Conservation (phyloP, 106 monocot genomes). For the Platanthera zijinensis region DNA sequence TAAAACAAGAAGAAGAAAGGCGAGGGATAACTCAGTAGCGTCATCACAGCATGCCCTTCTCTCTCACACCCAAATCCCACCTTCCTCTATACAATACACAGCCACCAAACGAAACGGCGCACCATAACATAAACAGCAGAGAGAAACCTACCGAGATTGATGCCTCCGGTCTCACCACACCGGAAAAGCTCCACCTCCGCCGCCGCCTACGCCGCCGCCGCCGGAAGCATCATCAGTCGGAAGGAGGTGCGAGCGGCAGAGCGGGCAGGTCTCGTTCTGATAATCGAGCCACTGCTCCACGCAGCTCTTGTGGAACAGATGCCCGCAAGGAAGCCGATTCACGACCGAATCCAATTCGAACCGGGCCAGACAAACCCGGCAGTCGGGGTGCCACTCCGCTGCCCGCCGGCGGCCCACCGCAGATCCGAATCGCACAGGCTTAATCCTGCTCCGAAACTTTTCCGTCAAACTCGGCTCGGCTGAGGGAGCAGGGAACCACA, state of each 20-base stretch:
- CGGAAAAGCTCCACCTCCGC: neutral
- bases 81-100: neutral
- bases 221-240: constrained; percentile 1
- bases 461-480: constrained; percentile 37
- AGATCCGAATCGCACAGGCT: constrained; percentile 47
- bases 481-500: neutral
- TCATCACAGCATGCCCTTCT: neutral
- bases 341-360: constrained; percentile 73
- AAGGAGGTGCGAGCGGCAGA: constrained; percentile 62
- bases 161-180: neutral
- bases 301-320: constrained; percentile 67
- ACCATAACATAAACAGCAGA: neutral
- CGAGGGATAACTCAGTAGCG: constrained; percentile 3
- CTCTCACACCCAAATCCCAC: too few species aligned
- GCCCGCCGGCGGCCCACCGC: constrained; percentile 6
- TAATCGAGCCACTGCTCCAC: constrained; percentile 78
- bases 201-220: neutral
- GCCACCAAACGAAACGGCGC: neutral
- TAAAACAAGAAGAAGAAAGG: constrained; percentile 5
- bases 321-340: constrained; percentile 74
- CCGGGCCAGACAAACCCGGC: constrained; percentile 62
- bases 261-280: constrained; percentile 67
- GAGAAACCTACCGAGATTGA: neutral
- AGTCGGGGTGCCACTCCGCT: constrained; percentile 27
- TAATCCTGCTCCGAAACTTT: constrained; percentile 51